A percentile compares a stretch with the other conserved stretches of the same genome.
Evolutionary conservation across 164 flowering plant genomes (phyloP).

Genomic region (Warburgia ugandensis): DNA sequence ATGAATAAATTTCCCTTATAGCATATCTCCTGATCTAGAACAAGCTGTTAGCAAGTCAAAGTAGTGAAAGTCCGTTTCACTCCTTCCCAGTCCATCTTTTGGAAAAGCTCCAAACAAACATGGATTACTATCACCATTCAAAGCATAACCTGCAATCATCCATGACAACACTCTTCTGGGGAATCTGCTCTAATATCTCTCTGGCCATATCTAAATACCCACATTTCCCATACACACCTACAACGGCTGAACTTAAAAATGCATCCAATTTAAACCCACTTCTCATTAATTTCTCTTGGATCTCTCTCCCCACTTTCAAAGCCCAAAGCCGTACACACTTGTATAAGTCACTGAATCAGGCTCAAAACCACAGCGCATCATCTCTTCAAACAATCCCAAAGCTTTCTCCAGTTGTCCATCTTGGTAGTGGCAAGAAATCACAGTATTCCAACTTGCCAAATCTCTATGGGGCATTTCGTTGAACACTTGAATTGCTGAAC

Average conservation of each 20-base stretch:
- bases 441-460: slow-evolving; percentile 58
- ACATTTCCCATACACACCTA: slow-evolving; percentile 70
- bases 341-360: slow-evolving; percentile 55
- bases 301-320: slow-evolving; percentile 46
- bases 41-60: slow-evolving; percentile 45
- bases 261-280: slow-evolving; percentile 36
- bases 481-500: slow-evolving; percentile 34
- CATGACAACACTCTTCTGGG: slow-evolving; percentile 38
- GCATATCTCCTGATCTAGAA: slow-evolving; percentile 42
- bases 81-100: slow-evolving; percentile 43
- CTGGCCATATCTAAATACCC: slow-evolving; percentile 49
- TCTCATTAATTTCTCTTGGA: slow-evolving; percentile 33
- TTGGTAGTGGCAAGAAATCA: slow-evolving; percentile 61
- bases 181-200: slow-evolving; percentile 45
- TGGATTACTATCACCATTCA: slow-evolving; percentile 39
- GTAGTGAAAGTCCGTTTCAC: slow-evolving; percentile 43
- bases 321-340: slow-evolving; percentile 42
- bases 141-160: slow-evolving; percentile 48
- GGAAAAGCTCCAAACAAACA: slow-evolving; percentile 48
- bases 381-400: slow-evolving; percentile 43
- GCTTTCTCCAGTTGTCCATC: slow-evolving; percentile 46
- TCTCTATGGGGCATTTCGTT: slow-evolving; percentile 63
- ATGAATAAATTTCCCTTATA: slow-evolving; percentile 54
- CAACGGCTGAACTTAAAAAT: slow-evolving; percentile 53
- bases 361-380: slow-evolving; percentile 40